Base-by-base conservation (phyloP, 73 alveolate genomes). In the Uronychia setigera region DNA sequence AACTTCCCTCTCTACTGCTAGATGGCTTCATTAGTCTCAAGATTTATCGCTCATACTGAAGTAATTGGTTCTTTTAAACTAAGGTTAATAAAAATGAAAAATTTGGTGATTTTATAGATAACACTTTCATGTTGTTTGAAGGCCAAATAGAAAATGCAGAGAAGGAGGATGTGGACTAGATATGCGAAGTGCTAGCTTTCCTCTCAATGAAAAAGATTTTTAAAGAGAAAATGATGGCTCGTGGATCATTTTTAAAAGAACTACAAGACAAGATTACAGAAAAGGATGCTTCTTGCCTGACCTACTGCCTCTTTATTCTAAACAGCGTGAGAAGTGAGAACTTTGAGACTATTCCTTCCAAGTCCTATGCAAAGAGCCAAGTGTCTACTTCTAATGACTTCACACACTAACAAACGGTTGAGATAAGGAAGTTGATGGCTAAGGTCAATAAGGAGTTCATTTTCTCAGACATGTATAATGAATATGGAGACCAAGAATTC, bases 331-430 rank as follows among this genome's bases (percentile, higher is more conserved):
- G 84, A 32, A 78, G 76, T 26, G 26, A 78, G 27, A 75, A 78
- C 0, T 78, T 30, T 32, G 84, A 78, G 26, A 25, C 33, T 31
- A 11, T 78, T 1, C 84, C 84, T 78, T 78, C 84, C 0, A 32
- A 59, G 1, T 78, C 84, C 1, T 78, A 78, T 32, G 84, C 32
- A 5, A 25, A 78, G 1, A 31, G 75, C 28, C 32, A 78, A 75
- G 29, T 26, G 35, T 34, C 34, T 32, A 13, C 32, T 25, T 26
- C 28, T 13, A 32, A 34, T 9, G 84, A 78, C 75, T 78, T 32
- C 35, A 35, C 67, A 1, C 35, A 32, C 30, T 59, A 78, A 33
- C 75, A 78, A 33, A 35, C 32, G 31, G 75, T 78, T 11, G 84
- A 78, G 75, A 35, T 78, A 9, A 30, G 35, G 29, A 78, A 35